Percentiles rank a stretch among this genome's conserved stretches.
Conservation (phyloP, 768 basidiomycete species). For the Kwoniella europaea region DNA sequence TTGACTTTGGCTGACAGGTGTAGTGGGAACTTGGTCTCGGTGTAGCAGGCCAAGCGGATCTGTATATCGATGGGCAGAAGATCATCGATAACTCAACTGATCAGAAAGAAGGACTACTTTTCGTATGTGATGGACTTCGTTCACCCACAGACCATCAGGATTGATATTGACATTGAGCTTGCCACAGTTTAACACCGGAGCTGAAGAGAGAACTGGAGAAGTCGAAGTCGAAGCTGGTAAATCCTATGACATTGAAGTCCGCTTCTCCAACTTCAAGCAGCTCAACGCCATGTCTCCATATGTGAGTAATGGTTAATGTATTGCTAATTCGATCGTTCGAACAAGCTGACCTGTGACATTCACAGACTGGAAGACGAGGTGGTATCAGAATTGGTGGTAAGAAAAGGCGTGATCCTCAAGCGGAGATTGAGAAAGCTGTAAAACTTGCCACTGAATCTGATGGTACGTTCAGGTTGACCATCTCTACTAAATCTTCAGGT, state of each 20-base stretch:
- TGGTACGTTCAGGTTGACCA: constrained; percentile 38
- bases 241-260: constrained; percentile 36
- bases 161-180: neutral
- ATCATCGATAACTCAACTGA: constrained; percentile 51
- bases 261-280: constrained; percentile 53
- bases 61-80: constrained; percentile 43
- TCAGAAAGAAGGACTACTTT: constrained; percentile 36
- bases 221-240: constrained; percentile 31
- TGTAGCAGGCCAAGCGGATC: constrained; percentile 41
- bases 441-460: constrained; percentile 62
- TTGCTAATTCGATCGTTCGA: neutral
- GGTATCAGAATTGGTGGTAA: constrained; percentile 47
- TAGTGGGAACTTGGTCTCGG: constrained; percentile 40
- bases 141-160: neutral
- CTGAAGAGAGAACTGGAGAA: constrained; percentile 34
- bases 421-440: constrained; percentile 50
- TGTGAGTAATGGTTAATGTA: constrained; percentile 23
- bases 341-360: neutral
- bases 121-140: constrained; percentile 22
- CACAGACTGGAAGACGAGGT: constrained; percentile 43
- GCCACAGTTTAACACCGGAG: constrained; percentile 38
- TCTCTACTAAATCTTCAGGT: neutral
- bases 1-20: constrained; percentile 48
- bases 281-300: constrained; percentile 47
- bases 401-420: constrained; percentile 31